These are phyloP conservation scores for Trametes polyzona DNA, from an alignment of 1,284 basidiomycete species.

Conservation along the genomic window DNA sequence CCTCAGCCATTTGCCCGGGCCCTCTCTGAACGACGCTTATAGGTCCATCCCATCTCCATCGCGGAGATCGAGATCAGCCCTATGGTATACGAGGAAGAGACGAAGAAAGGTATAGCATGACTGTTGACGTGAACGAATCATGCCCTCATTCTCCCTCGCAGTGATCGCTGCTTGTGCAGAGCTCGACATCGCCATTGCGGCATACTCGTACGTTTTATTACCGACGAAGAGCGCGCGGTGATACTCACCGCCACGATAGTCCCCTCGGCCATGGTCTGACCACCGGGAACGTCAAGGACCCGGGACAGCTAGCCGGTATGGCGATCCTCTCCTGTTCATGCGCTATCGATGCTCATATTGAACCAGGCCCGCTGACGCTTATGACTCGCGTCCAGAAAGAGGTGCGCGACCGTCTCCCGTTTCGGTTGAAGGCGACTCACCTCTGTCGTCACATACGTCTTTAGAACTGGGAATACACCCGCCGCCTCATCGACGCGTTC, in stretches of 20 bases:
- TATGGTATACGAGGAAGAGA: conserved; percentile 52
- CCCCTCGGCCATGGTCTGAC: conserved; percentile 63
- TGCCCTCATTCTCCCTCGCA: conserved; percentile 20
- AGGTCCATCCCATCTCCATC: conserved; percentile 48
- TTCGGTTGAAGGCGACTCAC: background rate
- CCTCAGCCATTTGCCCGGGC: background rate
- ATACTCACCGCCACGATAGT: conserved; percentile 27
- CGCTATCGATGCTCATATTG: background rate
- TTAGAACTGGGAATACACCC: conserved; percentile 9
- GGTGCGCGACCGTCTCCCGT: background rate
- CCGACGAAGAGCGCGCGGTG: too few relatives aligned
- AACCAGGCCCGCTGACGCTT: background rate
- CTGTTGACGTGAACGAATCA: background rate
- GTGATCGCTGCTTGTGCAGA: conserved; percentile 46
- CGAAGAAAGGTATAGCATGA: conserved; percentile 39
- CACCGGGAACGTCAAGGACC: conserved; percentile 49
- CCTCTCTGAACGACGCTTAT: background rate
- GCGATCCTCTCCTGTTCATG: background rate
- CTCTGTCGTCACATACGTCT: too few relatives aligned
- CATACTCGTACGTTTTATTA: conserved; percentile 46
- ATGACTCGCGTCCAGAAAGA: conserved; percentile 12
- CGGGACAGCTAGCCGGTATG: conserved; percentile 46
- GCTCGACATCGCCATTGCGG: conserved; percentile 53
- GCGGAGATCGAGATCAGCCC: conserved; percentile 60
- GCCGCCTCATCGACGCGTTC: conserved; percentile 7